Evolutionary conservation across 116 monocot genomes (phyloP), one percentile per base, ranked within the genome.

Genomic region (Papilionanthe hybrid): DNA sequence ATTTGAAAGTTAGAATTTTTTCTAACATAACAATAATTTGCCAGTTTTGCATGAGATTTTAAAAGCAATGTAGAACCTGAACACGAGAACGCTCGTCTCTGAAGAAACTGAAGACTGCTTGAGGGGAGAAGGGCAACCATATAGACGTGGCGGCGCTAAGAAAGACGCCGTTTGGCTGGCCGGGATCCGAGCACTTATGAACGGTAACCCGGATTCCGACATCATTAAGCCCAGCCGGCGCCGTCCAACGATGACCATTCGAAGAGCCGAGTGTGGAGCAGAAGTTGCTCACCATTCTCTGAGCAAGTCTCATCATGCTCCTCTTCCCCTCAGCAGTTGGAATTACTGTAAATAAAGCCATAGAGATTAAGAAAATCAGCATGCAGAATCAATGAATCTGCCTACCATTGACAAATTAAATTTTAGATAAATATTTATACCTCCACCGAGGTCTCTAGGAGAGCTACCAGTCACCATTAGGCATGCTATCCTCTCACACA

Each of bases 291-390:
- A 95, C 77, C 99, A 99, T 99, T 67, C 91, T 81, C 86, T 99
- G 99, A 0, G 99, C 86, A 29, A 99, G 87, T 89, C 83, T 90
- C 99, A 99, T 95, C 99, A 99, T 91, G 87, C 95, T 95, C 76
- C 86, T 86, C 86, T 87, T 99, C 23, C 88, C 91, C 37, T 99
- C 99, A 0, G 85, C 75, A 9, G 92, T 85, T 12, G 81, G 83
- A 47, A 91, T 84, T 75, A 87, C 93, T 89, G 73, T 18, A 73
- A 85, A 57, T 29, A 73, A 76, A 44, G 37, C 48, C 3, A 23
- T 32, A 15, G 5, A 12, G 7, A 49, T 44, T 9, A 28, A 86
- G 2, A 15, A 41, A 37, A 71, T 15, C 65, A 22, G 8, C 65
- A 10, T 65, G 22, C 25, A 9, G 22, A 65, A 25, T 7, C 9